Percentiles rank a stretch among this genome's conserved stretches.
phyloP scores from a whole-genome alignment of 2,329 filamentous ascomycete species.

The Penicillium sp. region DNA sequence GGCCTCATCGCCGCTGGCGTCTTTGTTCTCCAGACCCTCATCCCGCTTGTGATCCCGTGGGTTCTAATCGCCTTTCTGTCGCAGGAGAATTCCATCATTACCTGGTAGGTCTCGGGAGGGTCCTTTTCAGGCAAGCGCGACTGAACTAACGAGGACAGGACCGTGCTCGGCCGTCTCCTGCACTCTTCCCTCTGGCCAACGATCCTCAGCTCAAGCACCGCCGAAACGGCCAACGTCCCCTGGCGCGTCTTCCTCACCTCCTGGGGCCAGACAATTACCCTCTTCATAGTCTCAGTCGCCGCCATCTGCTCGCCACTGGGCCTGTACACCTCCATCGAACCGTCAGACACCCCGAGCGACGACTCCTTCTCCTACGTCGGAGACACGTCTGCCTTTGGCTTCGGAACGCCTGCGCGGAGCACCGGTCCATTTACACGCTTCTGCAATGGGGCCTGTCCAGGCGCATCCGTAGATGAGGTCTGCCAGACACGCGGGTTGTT shows the following conservation, averaged over 20 bases:
- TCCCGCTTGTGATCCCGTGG: conserved; percentile 42
- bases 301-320: conserved; percentile 55
- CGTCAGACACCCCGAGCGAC: conserved; percentile 18
- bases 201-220: conserved; percentile 47
- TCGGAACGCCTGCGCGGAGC: conserved; percentile 45
- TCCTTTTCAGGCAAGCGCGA: neutral
- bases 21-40: conserved; percentile 42
- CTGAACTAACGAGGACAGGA: conserved; percentile 29
- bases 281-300: conserved; percentile 45
- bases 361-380: conserved; percentile 43
- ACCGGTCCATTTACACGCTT: conserved; percentile 33
- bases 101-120: conserved; percentile 37
- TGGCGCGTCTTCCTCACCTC: conserved; percentile 21
- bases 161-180: conserved; percentile 42
- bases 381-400: conserved; percentile 45
- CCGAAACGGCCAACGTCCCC: conserved; percentile 38
- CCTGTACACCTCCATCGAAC: conserved; percentile 47
- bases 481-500: neutral
- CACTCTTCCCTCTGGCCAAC: conserved; percentile 51
- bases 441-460: neutral
- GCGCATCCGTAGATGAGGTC: neutral
- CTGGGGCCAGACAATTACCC: conserved; percentile 32
- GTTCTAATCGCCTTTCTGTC: conserved; percentile 43
- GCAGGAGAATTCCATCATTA: conserved; percentile 44
- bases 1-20: conserved; percentile 47